Evolutionary conservation across 352 stramenopile species (phyloP).

Genomic region (Thalassiosira allenii): DNA sequence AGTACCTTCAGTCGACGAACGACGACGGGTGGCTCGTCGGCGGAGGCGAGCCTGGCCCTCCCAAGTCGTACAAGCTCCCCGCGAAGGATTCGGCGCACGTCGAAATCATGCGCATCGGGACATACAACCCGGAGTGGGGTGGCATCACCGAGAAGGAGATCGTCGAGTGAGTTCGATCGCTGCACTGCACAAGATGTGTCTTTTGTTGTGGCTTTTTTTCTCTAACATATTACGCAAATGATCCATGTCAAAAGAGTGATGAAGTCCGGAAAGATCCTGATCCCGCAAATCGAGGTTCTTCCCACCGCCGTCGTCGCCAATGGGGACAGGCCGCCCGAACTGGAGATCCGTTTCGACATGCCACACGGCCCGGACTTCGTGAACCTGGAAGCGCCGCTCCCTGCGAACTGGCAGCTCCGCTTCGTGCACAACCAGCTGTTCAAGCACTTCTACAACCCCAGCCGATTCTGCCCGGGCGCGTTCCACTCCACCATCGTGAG

Average conservation of each 20-base stretch:
- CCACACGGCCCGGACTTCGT: conserved; percentile 61
- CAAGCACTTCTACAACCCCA: conserved; percentile 80
- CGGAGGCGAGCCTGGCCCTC: conserved; percentile 79
- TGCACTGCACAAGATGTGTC: not conserved
- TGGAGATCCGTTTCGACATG: conserved; percentile 87
- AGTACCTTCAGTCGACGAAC: conserved; percentile 79
- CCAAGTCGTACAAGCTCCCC: conserved; percentile 80
- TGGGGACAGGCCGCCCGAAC: conserved; percentile 74
- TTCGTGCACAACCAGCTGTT: conserved; percentile 87
- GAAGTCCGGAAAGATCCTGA: conserved; percentile 77
- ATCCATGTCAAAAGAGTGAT: conserved; percentile 68
- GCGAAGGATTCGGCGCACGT: conserved; percentile 83
- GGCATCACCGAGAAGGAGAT: conserved; percentile 74
- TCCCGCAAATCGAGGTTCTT: conserved; percentile 84
- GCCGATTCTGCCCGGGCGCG: conserved; percentile 79
- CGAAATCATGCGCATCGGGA: conserved; percentile 85
- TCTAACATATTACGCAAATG: not conserved
- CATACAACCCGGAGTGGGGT: conserved; percentile 78
- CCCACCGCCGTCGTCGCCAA: conserved; percentile 83
- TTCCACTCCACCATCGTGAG: conserved; percentile 85
- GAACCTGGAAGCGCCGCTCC: conserved; percentile 58
- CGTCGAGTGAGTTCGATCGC: conserved; percentile 67
- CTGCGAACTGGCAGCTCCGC: conserved; percentile 81
- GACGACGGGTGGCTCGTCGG: conserved; percentile 85
- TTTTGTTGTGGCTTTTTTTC: not conserved